phyloP scores from a whole-genome alignment of 2,329 filamentous ascomycete genomes.

The Microdochium paspali region DNA sequence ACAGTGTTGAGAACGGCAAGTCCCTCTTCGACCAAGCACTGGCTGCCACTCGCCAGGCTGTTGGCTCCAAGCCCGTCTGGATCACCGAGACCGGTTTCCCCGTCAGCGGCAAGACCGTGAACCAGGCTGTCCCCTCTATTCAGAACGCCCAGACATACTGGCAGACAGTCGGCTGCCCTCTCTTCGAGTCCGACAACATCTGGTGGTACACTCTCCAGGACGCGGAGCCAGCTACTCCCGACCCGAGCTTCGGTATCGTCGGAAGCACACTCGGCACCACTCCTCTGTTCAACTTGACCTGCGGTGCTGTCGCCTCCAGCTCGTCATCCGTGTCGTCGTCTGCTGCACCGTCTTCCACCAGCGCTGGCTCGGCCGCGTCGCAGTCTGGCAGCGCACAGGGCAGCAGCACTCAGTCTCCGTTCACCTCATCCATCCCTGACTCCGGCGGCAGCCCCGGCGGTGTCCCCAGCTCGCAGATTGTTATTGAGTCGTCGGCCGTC shows the following conservation, averaged over 20 bases:
- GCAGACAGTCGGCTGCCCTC: constrained; percentile 65
- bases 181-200: constrained; percentile 54
- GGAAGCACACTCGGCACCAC: constrained; percentile 40
- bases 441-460: constrained; percentile 15
- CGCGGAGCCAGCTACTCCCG: constrained; percentile 45
- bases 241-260: constrained; percentile 63
- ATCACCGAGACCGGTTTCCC: constrained; percentile 88
- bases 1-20: constrained; percentile 55
- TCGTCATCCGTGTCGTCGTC: not conserved
- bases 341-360: not conserved
- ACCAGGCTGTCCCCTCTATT: constrained; percentile 51
- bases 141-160: constrained; percentile 73
- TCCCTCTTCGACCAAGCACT: constrained; percentile 61
- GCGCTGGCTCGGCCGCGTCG: not conserved
- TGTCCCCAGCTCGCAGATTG: constrained; percentile 14
- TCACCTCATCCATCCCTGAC: constrained; percentile 1
- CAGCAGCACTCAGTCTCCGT: not conserved
- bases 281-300: constrained; percentile 56
- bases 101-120: constrained; percentile 54
- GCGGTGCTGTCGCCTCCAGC: constrained; percentile 15
- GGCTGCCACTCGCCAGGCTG: constrained; percentile 45
- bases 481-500: constrained; percentile 12
- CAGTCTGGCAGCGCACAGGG: not conserved
- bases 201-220: constrained; percentile 78
- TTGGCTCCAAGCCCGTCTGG: constrained; percentile 66